Evolutionary conservation across 257 asterid genomes (phyloP), one percentile per base, ranked within the genome.

Genomic region (Solanum commersonii): DNA sequence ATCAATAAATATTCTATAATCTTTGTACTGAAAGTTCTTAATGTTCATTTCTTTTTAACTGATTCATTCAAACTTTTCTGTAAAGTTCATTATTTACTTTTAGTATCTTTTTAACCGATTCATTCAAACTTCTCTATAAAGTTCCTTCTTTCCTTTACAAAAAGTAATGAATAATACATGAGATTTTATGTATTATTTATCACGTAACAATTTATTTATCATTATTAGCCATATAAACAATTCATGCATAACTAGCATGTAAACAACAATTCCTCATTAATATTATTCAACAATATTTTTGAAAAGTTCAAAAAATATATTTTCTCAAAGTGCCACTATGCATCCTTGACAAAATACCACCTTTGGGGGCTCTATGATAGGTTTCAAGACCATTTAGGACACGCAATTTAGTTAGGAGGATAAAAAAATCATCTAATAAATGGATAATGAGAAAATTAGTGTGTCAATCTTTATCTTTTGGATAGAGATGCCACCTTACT

Each of bases 371-470:
- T 25, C 37, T 35, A 76, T 76, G 56, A 37, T 76, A 37, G 83
- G 22, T 76, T 76, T 76, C 7, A 76, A 76, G 52, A 76, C 16
- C 20, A 76, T 72, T 9, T 20, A 72, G 14, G 37, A 23, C 9
- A 76, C 11, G 95, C 23, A 98, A 98, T 86, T 16, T 95, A 86
- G 44, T 94, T 68, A 96, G 94, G 94, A 96, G 92, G 93, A 95
- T 94, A 65, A 91, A 98, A 38, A 37, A 15, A 23, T 11, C 9
- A 79, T 91, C 91, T 49, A 95, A 93, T 83, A 91, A 91, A 63
- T 92, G 98, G 40, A 31, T 8, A 7, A 70, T 6, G 6, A 31
- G 5, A 29, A 6, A 71, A 8, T 33, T 34, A 96, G 89, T 92
- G 84, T 92, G 88, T 83, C 92, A 88, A 27, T 63, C 67, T 31